Base-by-base conservation (phyloP, 1,139 yeast genomes). In the Casaregolazyma suthepensis region DNA sequence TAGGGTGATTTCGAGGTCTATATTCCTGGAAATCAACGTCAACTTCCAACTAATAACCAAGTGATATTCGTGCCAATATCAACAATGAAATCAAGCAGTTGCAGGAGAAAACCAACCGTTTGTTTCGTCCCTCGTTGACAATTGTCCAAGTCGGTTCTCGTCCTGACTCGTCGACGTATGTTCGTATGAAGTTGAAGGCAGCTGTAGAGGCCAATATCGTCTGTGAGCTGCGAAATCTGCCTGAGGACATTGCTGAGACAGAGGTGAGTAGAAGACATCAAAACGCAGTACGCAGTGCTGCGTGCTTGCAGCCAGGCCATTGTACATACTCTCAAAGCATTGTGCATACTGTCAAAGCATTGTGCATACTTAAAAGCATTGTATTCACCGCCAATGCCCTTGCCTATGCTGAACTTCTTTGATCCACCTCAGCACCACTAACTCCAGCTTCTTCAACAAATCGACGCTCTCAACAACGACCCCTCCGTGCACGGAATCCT, bases 81-180 rank as follows among this genome's bases (percentile, higher is more conserved):
- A 66, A 69, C 53, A 56, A 66, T 43, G 87, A 86, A 56, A 84
- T 90, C 66, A 63, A 68, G 31, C 71, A 72, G 54, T 69, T 82
- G 60, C 85, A 85, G 69, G 62, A 74, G 23, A 71, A 74, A 54
- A 79, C 81, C 66, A 75, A 82, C 20, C 77, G 76, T 54, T n/a
- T 35, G 17, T 91, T 90, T 74, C 75, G 78, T 61, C 97, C 99
- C 40, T 78, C 81, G 53, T 76, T 93, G 68, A 78, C 88, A 52
- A 91, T 93, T 62, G 78, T 93, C 61, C 99, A 93, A 73, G 95
- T 93, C 26, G 98, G 98, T 49, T 77, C 75, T 50, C 79, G 98
- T 66, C 91, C 88, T 43, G 99, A 93, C 69, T 89, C 97, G 12
- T 78, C 88, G 50, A 87, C 96, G n/a, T 93, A 93, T 71, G 97